Base-by-base conservation (phyloP, 75 land plant genomes). In the Azolla pinnata region DNA sequence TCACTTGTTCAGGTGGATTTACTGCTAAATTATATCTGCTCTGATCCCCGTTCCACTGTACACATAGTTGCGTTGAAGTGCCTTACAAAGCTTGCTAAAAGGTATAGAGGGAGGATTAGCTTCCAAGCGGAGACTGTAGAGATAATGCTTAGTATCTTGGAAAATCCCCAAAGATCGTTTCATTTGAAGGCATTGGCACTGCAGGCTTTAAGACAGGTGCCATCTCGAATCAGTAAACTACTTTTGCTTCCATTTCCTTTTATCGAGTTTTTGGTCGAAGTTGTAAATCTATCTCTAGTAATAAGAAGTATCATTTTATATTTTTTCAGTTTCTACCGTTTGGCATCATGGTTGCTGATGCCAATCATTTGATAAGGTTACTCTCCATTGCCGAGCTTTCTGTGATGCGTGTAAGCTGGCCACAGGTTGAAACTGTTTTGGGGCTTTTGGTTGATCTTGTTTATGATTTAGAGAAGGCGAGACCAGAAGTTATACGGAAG, bases 1-100 rank as follows among this genome's bases (percentile, higher is more conserved):
- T n/a, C n/a, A n/a, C n/a, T n/a, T 31, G 20, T 45, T 57, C 81
- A 81, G 76, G 82, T 78, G 24, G 66, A 73, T 29, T 57, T 84
- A 57, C 71, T 87, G 19, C 18, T 73, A 19, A 61, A 67, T 23
- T 81, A 81, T 71, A 33, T 78, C 29, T 52, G 29, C 53, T 60
- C 57, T 28, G 73, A 81, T 49, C 56, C 64, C 56, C 47, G 75
- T 26, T 42, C 62, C 33, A 59, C 19, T 55, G 34, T 81, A 45
- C 69, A 59, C 40, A 70, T 54, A 44, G 59, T 57, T 33, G 72
- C 84, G 8, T 58, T 88, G 63, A 77, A 68, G 47, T 82, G 77
- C 54, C 35, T 79, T 23, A 59, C 33, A 17, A 67, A 59, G 60
- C 58, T 78, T 1, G 54, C 40, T 21, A 17, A 14, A 4, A 57